Percentiles rank a stretch among this genome's conserved stretches.
phyloP scores from a whole-genome alignment of 2,329 filamentous ascomycete species.

The Helicocarpus griseus region DNA sequence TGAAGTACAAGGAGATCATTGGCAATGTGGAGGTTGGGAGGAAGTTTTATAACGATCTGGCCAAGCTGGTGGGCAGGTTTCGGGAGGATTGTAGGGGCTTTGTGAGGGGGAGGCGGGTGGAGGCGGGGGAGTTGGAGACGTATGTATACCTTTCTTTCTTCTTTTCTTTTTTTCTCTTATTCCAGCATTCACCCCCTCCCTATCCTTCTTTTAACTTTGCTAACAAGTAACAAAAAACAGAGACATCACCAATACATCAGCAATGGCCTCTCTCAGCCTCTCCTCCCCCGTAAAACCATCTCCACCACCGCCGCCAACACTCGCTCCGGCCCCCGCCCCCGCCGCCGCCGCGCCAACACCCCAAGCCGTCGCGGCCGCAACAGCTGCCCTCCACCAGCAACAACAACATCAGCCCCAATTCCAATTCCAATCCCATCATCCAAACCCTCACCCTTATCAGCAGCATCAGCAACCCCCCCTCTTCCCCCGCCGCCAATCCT shows the following conservation, averaged over 20 bases:
- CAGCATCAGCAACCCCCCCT: neutral
- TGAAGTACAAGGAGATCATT: conserved; percentile 93
- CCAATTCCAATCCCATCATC: conserved; percentile 22
- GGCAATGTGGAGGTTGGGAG: conserved; percentile 82
- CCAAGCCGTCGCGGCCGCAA: conserved; percentile 1
- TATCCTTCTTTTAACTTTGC: neutral
- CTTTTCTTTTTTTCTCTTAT: neutral
- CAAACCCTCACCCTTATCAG: conserved; percentile 17
- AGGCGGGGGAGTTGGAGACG: conserved; percentile 70
- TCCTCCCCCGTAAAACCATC: conserved; percentile 35
- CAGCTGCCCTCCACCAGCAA: conserved; percentile 25
- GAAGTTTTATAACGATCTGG: conserved; percentile 95
- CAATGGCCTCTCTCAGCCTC: conserved; percentile 51
- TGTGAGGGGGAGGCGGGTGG: conserved; percentile 68
- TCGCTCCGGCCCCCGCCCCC: conserved; percentile 24
- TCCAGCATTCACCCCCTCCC: too few species aligned
- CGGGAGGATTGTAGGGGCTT: conserved; percentile 71
- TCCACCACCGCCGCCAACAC: too few species aligned
- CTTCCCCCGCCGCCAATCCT: neutral
- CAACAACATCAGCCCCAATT: conserved; percentile 31
- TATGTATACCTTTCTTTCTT: conserved; percentile 31
- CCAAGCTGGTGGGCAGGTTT: conserved; percentile 76
- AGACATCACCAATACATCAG: conserved; percentile 44
- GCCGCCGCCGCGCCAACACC: conserved; percentile 21
- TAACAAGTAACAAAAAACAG: conserved; percentile 21